Conservation (phyloP, 129 eudicot genomes). For the Logfia minima region DNA sequence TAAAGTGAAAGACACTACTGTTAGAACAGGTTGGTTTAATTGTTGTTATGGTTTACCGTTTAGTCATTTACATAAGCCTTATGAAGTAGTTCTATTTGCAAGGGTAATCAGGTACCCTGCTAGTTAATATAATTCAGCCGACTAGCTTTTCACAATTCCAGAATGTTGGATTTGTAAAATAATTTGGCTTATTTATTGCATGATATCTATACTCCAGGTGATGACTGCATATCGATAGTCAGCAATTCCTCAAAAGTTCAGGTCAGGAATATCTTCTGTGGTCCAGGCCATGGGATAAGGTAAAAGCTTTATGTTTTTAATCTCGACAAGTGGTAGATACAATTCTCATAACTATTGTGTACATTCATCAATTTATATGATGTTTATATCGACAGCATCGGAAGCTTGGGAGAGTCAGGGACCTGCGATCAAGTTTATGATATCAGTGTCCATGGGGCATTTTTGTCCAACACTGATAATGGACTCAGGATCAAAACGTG, state of each 20-base stretch:
- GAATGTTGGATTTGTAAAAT: conserved; percentile 1
- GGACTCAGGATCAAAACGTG: conserved; percentile 90
- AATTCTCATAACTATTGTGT: conserved; percentile 6
- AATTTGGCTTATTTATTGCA: conserved; percentile 2
- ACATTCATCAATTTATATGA: not conserved
- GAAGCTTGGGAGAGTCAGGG: conserved; percentile 72
- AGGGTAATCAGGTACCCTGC: no score
- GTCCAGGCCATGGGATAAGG: conserved; percentile 97
- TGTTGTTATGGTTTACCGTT: no score
- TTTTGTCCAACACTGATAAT: conserved; percentile 66
- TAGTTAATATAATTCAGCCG: not conserved
- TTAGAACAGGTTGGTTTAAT: conserved; percentile 58
- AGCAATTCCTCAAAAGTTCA: conserved; percentile 64
- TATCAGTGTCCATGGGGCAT: conserved; percentile 57
- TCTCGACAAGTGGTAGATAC: not conserved
- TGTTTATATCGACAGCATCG: conserved; percentile 46
- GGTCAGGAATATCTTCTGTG: conserved; percentile 56
- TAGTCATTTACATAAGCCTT: no score
- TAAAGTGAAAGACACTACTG: conserved; percentile 43
- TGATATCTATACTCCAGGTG: conserved; percentile 46
- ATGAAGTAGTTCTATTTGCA: no score
- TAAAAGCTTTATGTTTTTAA: conserved; percentile 11
- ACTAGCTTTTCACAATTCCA: not conserved
- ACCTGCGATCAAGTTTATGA: conserved; percentile 55
- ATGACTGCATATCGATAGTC: conserved; percentile 85